A percentile compares a stretch with the other conserved stretches of the same genome.
phyloP scores from a whole-genome alignment of 768 basidiomycete species.

The Russula vinacea region DNA sequence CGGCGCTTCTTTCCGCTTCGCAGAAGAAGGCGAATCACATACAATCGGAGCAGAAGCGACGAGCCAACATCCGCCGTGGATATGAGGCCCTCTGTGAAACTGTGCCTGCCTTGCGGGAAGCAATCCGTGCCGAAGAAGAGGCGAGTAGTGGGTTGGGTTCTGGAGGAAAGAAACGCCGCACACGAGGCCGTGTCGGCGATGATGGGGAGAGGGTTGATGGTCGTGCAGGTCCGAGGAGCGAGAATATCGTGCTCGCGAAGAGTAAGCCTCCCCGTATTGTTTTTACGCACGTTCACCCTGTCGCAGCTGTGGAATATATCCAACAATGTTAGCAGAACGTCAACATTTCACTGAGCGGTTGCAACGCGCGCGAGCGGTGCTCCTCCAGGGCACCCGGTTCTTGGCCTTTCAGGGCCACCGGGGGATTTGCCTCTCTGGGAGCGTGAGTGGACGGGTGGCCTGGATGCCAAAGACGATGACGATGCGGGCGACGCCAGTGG shows the following conservation, averaged over 20 bases:
- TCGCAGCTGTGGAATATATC: slow-evolving; percentile 81
- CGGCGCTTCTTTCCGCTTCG: slow-evolving; percentile 63
- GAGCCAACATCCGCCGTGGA: slow-evolving; percentile 84
- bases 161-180: slow-evolving; percentile 34
- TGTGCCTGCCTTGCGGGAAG: slow-evolving; percentile 78
- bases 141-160: slow-evolving; percentile 41
- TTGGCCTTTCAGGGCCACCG: slow-evolving; percentile 35
- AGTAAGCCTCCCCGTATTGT: slow-evolving; percentile 52
- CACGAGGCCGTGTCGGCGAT: slow-evolving; percentile 36
- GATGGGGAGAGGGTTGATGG: slow-evolving; percentile 72
- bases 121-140: slow-evolving; percentile 74
- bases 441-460: slow-evolving; percentile 78
- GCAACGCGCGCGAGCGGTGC: slow-evolving; percentile 51
- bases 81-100: slow-evolving; percentile 85
- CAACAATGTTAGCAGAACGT: slow-evolving; percentile 60
- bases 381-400: slow-evolving; percentile 61
- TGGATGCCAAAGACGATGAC: slow-evolving; percentile 34
- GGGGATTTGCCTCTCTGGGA: slow-evolving; percentile 62
- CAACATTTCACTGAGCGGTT: slow-evolving; percentile 56
- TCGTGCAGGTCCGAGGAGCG: slow-evolving; percentile 84
- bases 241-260: slow-evolving; percentile 84
- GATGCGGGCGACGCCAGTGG: slow-evolving; percentile 25
- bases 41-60: slow-evolving; percentile 88
- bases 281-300: slow-evolving; percentile 18
- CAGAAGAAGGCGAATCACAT: slow-evolving; percentile 96